A percentile compares a stretch with the other conserved stretches of the same genome.
Evolutionary conservation across 2,329 filamentous ascomycete genomes (phyloP).

Genomic region (Aspergillus cejpii): DNA sequence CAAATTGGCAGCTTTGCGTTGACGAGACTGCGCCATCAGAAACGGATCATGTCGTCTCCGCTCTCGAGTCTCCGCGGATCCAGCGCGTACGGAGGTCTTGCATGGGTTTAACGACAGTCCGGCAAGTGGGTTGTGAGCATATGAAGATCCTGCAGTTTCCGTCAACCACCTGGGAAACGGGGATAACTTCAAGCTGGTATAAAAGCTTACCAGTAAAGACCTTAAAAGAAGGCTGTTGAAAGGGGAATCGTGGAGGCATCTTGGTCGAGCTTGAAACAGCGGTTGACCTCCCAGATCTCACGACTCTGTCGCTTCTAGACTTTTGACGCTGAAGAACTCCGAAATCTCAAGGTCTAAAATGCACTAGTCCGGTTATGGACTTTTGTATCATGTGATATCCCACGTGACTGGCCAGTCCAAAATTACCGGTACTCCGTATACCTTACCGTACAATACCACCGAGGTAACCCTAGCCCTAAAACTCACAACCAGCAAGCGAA

Average conservation of each 20-base stretch:
- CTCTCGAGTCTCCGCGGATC: conserved; percentile 58
- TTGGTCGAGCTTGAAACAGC: conserved; percentile 20
- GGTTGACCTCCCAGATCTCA: conserved; percentile 1
- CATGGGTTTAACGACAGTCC: conserved; percentile 49
- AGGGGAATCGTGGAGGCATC: conserved; percentile 63
- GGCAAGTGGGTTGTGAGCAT: conserved; percentile 42
- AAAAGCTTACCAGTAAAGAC: conserved; percentile 52
- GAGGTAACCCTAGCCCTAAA: conserved; percentile 34
- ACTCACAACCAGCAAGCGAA: conserved; percentile 38
- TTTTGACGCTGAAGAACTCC: conserved; percentile 14
- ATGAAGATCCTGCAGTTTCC: conserved; percentile 23
- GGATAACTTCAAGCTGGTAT: conserved; percentile 18
- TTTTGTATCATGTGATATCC: conserved; percentile 13
- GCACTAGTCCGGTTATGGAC: conserved; percentile 22
- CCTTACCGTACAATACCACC: not conserved
- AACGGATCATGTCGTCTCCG: conserved; percentile 72
- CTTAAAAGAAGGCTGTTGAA: conserved; percentile 52
- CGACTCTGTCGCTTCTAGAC: conserved; percentile 6
- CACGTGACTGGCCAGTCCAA: not conserved
- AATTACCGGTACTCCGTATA: not conserved
- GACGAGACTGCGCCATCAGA: conserved; percentile 68
- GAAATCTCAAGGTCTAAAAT: conserved; percentile 27
- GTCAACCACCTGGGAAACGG: conserved; percentile 1
- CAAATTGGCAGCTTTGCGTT: conserved; percentile 76
- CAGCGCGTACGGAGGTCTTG: conserved; percentile 54